phyloP scores from a whole-genome alignment of 805 yeast genomes.

The Kuraishia ogatae region DNA sequence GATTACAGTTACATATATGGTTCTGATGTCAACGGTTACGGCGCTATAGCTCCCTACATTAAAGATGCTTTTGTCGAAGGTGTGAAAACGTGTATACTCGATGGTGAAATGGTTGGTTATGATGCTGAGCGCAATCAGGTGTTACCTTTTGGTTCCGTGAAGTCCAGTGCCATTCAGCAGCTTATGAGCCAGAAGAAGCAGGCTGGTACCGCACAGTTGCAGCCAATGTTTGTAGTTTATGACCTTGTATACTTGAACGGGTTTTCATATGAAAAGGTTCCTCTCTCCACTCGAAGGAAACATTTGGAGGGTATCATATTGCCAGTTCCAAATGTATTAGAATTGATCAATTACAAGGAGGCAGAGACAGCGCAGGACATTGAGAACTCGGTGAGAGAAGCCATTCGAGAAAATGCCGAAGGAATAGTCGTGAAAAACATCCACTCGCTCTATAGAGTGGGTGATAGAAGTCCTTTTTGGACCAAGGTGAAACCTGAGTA shows the following conservation, averaged over 20 bases:
- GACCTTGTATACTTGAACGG: conserved; percentile 73
- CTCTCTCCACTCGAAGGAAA: conserved; percentile 48
- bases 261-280: conserved; percentile 40
- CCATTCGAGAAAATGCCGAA: conserved; percentile 60
- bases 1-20: conserved; percentile 75
- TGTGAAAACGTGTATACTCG: conserved; percentile 41
- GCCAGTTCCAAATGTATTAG: conserved; percentile 39
- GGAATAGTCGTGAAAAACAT: conserved; percentile 75
- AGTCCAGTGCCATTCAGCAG: conserved; percentile 56
- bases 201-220: conserved; percentile 24
- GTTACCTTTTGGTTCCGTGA: conserved; percentile 76
- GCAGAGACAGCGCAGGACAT: conserved; percentile 45
- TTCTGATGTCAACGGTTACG: conserved; percentile 8
- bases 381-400: conserved; percentile 42
- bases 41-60: conserved; percentile 21
- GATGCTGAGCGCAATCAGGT: conserved; percentile 49
- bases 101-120: conserved; percentile 92
- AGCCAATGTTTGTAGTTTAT: conserved; percentile 56
- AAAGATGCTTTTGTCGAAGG: conserved; percentile 16
- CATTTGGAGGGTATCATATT: conserved; percentile 36
- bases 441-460: conserved; percentile 47
- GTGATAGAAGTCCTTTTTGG: conserved; percentile 60
- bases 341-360: conserved; percentile 30
- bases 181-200: conserved; percentile 21
- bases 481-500: conserved; percentile 89